Evolutionary conservation across 129 eudicot genomes (phyloP), one percentile per base, ranked within the genome.

Genomic region (Lactuca saligna): DNA sequence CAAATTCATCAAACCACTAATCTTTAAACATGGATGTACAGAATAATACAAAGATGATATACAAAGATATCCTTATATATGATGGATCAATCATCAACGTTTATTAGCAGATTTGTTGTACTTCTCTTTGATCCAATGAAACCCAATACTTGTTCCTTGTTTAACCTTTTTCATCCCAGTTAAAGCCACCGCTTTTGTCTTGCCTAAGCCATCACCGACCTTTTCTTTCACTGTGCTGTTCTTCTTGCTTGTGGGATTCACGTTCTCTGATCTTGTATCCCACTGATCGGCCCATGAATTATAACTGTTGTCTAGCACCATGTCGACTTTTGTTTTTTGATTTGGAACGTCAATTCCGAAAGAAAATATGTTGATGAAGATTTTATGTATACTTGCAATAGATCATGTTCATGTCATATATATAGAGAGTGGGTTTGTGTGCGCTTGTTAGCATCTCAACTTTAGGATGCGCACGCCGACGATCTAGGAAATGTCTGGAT

Each of bases 201-300:
- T 71, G 3, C 34, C 81, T 8, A 70, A 63, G 4, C 77, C 77
- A 54, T 78, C 64, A 25, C 82, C 73, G 0, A 71, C 73, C 48
- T 66, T 78, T 34, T 17, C 73, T 39, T 73, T 73, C 7, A 55
- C 39, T 17, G 51, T 35, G 63, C 17, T 49, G 11, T 58, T 59
- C 65, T 78, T 78, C 42, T 53, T 71, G 74, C 66, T 61, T 12
- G 33, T 14, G 15, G 78, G 54, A 32, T 49, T 13, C 7, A 68
- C 78, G 51, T 78, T 66, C 44, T 78, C 78, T 11, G 82, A 66
- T 65, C 72, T 78, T 3, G 82, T 53, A 33, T 78, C 82, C 82
- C 82, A 78, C 34, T 78, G 82, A 66, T 78, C 82, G 4, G 82
- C 82, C 82, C 82, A 78, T 6, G 82, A 78, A 17, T 73, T 78